These are phyloP conservation scores for Dioszegia hungarica DNA, from an alignment of 768 basidiomycete species.

Conservation along the genomic window DNA sequence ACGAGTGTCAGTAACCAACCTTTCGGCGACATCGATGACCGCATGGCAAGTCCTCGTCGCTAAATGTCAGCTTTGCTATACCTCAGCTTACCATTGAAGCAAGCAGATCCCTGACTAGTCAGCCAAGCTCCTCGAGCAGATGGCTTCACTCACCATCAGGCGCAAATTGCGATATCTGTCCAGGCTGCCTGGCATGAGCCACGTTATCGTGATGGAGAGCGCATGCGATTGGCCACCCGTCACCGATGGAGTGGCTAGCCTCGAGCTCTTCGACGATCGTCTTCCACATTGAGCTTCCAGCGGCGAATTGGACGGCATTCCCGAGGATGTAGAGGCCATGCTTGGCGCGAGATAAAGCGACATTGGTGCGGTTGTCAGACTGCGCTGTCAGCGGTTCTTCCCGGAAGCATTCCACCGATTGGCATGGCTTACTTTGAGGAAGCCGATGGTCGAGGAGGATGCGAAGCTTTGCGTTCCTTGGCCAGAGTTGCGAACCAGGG, in stretches of 20 bases:
- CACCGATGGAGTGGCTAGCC: slow-evolving; percentile 2
- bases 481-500: slow-evolving; percentile 68
- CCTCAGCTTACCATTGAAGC: slow-evolving; percentile 2
- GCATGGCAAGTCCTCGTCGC: slow-evolving; percentile 4
- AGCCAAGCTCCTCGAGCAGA: neutral
- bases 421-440: slow-evolving; percentile 65
- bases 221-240: slow-evolving; percentile 11
- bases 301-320: slow-evolving; percentile 51
- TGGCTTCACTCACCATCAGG: slow-evolving; percentile 11
- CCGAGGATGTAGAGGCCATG: slow-evolving; percentile 72
- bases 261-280: neutral
- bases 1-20: neutral
- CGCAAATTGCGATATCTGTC: slow-evolving; percentile 1
- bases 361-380: slow-evolving; percentile 46
- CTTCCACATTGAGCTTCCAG: slow-evolving; percentile 8
- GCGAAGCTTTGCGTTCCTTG: slow-evolving; percentile 17
- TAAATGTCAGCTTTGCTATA: neutral
- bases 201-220: neutral
- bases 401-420: too few relatives aligned
- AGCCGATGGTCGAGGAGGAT: slow-evolving; percentile 61
- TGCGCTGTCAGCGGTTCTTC: too few relatives aligned
- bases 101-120: slow-evolving; percentile 7
- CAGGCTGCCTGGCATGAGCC: neutral
- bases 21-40: slow-evolving; percentile 10
- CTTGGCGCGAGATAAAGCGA: slow-evolving; percentile 70